Percentiles rank a stretch among this genome's conserved stretches.
Evolutionary conservation across 306 rosid genomes (phyloP).

Genomic region (Neltuma alba): DNA sequence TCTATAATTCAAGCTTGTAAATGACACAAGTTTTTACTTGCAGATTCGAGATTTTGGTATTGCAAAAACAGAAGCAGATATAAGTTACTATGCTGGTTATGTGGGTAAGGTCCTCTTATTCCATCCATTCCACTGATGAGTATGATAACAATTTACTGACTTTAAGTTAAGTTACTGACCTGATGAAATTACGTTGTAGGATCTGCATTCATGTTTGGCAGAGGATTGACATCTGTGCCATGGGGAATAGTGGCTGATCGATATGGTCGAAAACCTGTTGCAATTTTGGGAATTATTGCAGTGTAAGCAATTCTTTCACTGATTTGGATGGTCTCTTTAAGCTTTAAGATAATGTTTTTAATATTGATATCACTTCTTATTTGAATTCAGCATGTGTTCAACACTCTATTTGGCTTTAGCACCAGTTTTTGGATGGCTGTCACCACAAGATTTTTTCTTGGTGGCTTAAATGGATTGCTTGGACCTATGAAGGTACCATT

Average conservation of each 20-base stretch:
- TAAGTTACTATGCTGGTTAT: slow-evolving; percentile 83
- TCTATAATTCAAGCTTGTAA: slow-evolving; percentile 12
- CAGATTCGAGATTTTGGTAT: slow-evolving; percentile 81
- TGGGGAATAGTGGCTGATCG: slow-evolving; percentile 94
- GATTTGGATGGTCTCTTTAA: slow-evolving; percentile 8
- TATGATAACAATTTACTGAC: not conserved
- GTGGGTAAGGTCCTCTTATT: slow-evolving; percentile 56
- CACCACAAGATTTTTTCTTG: slow-evolving; percentile 77
- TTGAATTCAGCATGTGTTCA: slow-evolving; percentile 65
- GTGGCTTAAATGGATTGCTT: slow-evolving; percentile 77
- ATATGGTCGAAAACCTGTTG: slow-evolving; percentile 82
- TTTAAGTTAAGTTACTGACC: not conserved
- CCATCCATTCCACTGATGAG: not conserved
- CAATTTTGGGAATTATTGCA: slow-evolving; percentile 53
- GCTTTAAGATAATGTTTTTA: not conserved
- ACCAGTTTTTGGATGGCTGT: slow-evolving; percentile 88
- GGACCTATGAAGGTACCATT: slow-evolving; percentile 84
- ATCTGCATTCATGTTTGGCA: slow-evolving; percentile 81
- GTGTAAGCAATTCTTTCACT: slow-evolving; percentile 49
- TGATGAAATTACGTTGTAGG: slow-evolving; percentile 49
- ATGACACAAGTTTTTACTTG: slow-evolving; percentile 21
- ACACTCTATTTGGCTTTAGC: slow-evolving; percentile 93
- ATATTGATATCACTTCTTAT: slow-evolving; percentile 7
- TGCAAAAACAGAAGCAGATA: slow-evolving; percentile 77
- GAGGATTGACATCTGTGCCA: slow-evolving; percentile 68